Percentiles rank a stretch among this genome's conserved stretches.
These are phyloP conservation scores for Alternaria burnsii DNA, from an alignment of 2,329 filamentous ascomycete genomes.

Conservation along the genomic window DNA sequence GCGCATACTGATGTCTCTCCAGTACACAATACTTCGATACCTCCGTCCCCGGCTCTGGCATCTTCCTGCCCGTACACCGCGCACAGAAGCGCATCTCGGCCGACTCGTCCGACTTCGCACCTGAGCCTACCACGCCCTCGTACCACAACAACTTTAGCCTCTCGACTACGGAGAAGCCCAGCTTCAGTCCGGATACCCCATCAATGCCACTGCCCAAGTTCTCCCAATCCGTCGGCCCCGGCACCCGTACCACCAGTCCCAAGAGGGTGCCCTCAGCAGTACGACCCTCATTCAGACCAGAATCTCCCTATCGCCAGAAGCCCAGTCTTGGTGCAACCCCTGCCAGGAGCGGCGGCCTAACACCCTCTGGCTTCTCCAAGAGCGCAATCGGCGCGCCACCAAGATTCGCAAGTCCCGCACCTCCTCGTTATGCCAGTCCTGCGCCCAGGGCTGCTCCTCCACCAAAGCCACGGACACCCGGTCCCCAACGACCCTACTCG, in stretches of 20 bases:
- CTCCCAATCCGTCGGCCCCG: constrained; percentile 85
- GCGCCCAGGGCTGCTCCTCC: constrained; percentile 65
- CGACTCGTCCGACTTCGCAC: constrained; percentile 64
- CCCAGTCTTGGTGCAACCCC: constrained; percentile 52
- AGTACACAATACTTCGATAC: constrained; percentile 81
- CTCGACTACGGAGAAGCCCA: constrained; percentile 61
- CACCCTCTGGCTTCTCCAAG: constrained; percentile 64
- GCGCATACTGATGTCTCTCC: constrained; percentile 20
- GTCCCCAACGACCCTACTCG: constrained; percentile 56
- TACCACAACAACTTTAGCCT: constrained; percentile 63
- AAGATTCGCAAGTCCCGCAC: constrained; percentile 69
- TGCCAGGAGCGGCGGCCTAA: constrained; percentile 63
- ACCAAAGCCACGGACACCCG: constrained; percentile 53
- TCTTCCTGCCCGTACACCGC: constrained; percentile 89
- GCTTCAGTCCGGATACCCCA: constrained; percentile 59
- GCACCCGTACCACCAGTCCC: constrained; percentile 73
- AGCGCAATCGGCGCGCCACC: constrained; percentile 62
- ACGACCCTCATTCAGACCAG: constrained; percentile 82
- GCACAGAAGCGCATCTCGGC: constrained; percentile 73
- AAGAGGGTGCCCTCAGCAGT: constrained; percentile 71
- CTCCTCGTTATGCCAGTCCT: constrained; percentile 68
- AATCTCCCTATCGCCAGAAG: constrained; percentile 79
- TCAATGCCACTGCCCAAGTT: constrained; percentile 80
- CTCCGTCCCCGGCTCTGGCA: constrained; percentile 79
- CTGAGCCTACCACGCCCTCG: constrained; percentile 74